These are phyloP conservation scores for Trichoderma hamatum DNA, from an alignment of 2,329 filamentous ascomycete species.

Conservation along the genomic window DNA sequence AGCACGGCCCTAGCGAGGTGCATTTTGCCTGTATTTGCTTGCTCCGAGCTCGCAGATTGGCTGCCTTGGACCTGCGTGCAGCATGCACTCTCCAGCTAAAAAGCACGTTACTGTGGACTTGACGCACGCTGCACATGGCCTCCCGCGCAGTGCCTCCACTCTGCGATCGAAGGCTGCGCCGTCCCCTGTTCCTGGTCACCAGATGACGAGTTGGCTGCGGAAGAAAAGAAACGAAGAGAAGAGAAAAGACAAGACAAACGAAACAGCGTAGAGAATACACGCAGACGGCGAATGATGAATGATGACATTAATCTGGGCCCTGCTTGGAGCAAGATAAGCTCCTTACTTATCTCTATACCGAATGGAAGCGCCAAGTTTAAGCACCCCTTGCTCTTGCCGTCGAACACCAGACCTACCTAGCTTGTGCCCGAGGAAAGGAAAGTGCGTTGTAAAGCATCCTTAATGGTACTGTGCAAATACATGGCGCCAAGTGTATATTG, in stretches of 20 bases:
- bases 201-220: neutral
- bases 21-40: slow-evolving; percentile 24
- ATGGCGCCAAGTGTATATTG: neutral
- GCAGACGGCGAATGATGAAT: neutral
- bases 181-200: slow-evolving; percentile 8
- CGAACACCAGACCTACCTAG: neutral
- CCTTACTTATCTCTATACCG: slow-evolving; percentile 4
- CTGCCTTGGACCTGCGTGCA: slow-evolving; percentile 12
- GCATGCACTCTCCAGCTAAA: slow-evolving; percentile 8
- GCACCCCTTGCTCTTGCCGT: neutral
- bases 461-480: neutral
- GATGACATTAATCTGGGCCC: neutral
- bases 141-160: slow-evolving; percentile 23
- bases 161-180: slow-evolving; percentile 10
- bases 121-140: slow-evolving; percentile 23
- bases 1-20: slow-evolving; percentile 16
- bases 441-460: neutral
- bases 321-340: neutral
- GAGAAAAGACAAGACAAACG: neutral
- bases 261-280: neutral
- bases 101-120: slow-evolving; percentile 8
- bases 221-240: neutral
- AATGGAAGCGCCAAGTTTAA: neutral
- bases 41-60: slow-evolving; percentile 20
- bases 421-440: neutral